These are phyloP conservation scores for Cystobasidium sp. DNA, from an alignment of 1,284 basidiomycete species.

Conservation along the genomic window DNA sequence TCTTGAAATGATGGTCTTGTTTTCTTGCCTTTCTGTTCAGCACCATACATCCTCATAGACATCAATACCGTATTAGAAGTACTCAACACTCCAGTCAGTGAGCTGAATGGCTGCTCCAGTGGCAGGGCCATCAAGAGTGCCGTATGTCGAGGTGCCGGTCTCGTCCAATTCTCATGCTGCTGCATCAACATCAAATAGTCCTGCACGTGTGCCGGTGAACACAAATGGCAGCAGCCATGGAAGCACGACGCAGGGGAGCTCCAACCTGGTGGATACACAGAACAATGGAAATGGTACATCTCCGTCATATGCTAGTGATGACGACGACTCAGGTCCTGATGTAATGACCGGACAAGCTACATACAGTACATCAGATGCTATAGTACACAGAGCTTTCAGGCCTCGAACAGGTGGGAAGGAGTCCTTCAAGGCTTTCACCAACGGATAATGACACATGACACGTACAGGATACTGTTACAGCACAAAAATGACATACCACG, in stretches of 20 bases:
- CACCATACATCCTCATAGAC: no score
- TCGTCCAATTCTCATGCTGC: background rate
- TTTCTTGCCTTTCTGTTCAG: background rate
- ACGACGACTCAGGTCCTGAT: background rate
- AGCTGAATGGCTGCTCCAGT: conserved; percentile 5
- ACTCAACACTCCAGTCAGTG: no score
- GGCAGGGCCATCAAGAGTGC: conserved; percentile 28
- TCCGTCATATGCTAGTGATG: background rate
- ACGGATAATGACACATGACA: background rate
- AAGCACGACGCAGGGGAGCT: conserved; percentile 19
- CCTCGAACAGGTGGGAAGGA: conserved; percentile 8
- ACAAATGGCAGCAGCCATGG: conserved; percentile 3
- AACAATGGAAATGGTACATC: background rate
- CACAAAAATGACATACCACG: conserved; percentile 74
- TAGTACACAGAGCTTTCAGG: conserved; percentile 13
- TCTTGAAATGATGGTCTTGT: no score
- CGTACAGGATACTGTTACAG: conserved; percentile 81
- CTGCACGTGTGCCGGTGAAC: conserved; percentile 23
- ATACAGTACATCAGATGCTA: conserved; percentile 15
- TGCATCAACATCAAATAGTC: background rate
- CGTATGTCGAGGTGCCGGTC: conserved; percentile 13
- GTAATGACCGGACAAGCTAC: background rate
- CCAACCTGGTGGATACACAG: background rate
- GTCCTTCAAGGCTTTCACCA: background rate
- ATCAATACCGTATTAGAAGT: no score